Base-by-base conservation (phyloP, 176 grass and related monocot genomes). In the Aegilops longissima region DNA sequence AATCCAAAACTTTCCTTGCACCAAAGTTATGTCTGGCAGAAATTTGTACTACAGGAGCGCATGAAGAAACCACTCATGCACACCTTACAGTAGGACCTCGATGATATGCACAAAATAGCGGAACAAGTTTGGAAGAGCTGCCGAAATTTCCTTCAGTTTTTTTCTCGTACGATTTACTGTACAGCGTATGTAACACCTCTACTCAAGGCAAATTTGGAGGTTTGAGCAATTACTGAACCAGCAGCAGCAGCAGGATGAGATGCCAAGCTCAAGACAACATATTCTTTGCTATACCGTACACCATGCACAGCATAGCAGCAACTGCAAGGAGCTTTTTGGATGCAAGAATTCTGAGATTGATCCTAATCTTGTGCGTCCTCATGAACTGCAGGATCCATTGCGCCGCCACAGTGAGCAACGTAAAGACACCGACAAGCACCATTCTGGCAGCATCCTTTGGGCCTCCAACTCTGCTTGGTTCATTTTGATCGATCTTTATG, bases 271-370 rank as follows among this genome's bases (percentile, higher is more conserved):
- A 80, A 76, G 51, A 89, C 18, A 90, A 30, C 16, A 39, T 82
- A 86, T 80, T 80, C 61, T 77, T 83, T 78, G 86, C 71, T 20
- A 87, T 84, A 62, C 9, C 40, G 49, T 84, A 84, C 66, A 84
- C 20, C 3, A 12, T 0, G 64, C 80, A 93, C 66, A 86, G 34
- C 34, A 91, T 44, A 76, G 83, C 58, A 76, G 83, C 58, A 83
- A 81, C 31, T 39, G 33, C 42, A 1, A 89, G 11, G 71, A 94
- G 27, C 77, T 85, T 97, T 78, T 93, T 96, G 12, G 91, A 96
- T 5, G 94, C 92, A 64, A 97, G 70, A 80, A 91, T 61, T 88
- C 95, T 92, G 23, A 94, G 70, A 78, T 93, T 97, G 5, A 97
- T 84, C 90, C 73, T 97, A 71, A 94, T 89, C 29, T 59, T 77